phyloP scores from a whole-genome alignment of 2,329 filamentous ascomycete species.

The Fusarium musae region DNA sequence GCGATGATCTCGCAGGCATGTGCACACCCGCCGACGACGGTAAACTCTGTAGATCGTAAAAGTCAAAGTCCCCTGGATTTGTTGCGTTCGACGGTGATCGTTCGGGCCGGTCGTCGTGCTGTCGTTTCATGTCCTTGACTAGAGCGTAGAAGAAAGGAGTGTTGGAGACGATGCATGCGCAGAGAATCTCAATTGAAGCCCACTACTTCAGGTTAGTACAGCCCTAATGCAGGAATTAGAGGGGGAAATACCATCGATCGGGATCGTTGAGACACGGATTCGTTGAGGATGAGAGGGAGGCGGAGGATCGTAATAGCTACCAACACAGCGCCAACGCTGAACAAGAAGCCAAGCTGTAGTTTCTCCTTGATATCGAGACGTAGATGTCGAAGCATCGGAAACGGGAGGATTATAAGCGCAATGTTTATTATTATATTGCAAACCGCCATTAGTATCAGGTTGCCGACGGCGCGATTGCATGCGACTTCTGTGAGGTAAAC shows the following conservation, averaged over 20 bases:
- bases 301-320: slow-evolving; percentile 47
- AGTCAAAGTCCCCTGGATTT: slow-evolving; percentile 13
- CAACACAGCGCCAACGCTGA: slow-evolving; percentile 43
- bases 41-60: slow-evolving; percentile 30
- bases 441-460: slow-evolving; percentile 45
- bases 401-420: slow-evolving; percentile 46
- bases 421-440: slow-evolving; percentile 47
- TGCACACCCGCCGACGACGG: slow-evolving; percentile 11
- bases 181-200: slow-evolving; percentile 49
- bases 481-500: slow-evolving; percentile 5
- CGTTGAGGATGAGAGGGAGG: slow-evolving; percentile 45
- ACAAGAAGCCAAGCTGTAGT: slow-evolving; percentile 41
- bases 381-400: slow-evolving; percentile 45
- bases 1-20: background rate
- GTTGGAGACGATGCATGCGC: slow-evolving; percentile 48
- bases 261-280: slow-evolving; percentile 45
- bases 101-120: slow-evolving; percentile 37
- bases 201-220: slow-evolving; percentile 30
- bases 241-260: slow-evolving; percentile 42
- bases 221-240: too few species aligned
- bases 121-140: slow-evolving; percentile 42
- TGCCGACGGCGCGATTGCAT: slow-evolving; percentile 42
- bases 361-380: slow-evolving; percentile 32
- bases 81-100: slow-evolving; percentile 23
- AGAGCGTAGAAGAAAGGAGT: slow-evolving; percentile 47